Evolutionary conservation across 2,329 filamentous ascomycete species (phyloP).

Genomic region (Boeremia lycopersici): DNA sequence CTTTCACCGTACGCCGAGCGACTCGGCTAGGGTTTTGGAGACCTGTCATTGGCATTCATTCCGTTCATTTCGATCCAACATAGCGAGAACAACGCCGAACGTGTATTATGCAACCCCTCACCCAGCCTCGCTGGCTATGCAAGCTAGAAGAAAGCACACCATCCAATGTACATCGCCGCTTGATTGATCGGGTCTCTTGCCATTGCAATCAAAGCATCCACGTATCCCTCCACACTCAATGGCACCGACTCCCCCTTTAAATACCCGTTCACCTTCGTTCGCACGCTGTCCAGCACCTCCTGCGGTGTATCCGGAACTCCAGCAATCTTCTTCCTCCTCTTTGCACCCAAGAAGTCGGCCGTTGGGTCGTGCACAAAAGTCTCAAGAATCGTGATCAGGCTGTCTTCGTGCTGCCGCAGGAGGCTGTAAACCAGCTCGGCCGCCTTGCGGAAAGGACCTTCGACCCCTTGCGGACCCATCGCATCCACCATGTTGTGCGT

Average conservation of each 20-base stretch:
- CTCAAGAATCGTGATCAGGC: constrained; percentile 95
- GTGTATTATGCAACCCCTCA: neutral
- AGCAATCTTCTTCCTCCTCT: constrained; percentile 59
- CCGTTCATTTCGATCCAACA: too few species aligned
- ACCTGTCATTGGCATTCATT: too few species aligned
- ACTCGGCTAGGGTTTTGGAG: too few species aligned
- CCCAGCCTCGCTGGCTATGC: neutral
- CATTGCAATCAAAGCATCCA: constrained; percentile 90
- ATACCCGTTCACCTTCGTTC: constrained; percentile 82
- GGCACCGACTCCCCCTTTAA: constrained; percentile 88
- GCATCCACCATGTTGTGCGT: constrained; percentile 99
- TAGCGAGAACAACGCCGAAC: too few species aligned
- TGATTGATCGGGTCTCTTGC: constrained; percentile 81
- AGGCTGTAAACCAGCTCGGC: constrained; percentile 87
- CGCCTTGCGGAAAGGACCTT: constrained; percentile 87
- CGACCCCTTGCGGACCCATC: constrained; percentile 93
- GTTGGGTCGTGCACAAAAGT: constrained; percentile 98
- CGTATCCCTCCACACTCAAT: constrained; percentile 92
- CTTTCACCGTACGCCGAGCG: too few species aligned
- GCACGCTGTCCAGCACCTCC: constrained; percentile 88
- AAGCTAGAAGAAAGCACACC: constrained; percentile 71
- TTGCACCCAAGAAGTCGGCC: constrained; percentile 82
- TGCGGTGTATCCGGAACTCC: constrained; percentile 70
- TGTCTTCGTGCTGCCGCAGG: constrained; percentile 90
- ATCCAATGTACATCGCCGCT: constrained; percentile 96